These are phyloP conservation scores for Oryza glaberrima DNA, from an alignment of 176 grass and related monocot species.

Conservation along the genomic window DNA sequence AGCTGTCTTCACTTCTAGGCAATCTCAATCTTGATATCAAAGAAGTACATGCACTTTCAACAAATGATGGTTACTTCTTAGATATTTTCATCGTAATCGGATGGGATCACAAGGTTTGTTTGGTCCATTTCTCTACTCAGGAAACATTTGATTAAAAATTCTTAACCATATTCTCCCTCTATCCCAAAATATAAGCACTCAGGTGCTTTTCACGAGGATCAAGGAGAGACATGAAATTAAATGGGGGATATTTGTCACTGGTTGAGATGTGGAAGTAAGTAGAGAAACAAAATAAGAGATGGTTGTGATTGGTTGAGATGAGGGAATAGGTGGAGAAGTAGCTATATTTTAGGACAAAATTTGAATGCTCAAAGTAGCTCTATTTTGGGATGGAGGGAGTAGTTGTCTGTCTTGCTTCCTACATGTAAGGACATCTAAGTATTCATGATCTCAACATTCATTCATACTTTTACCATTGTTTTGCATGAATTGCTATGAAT, in stretches of 20 bases:
- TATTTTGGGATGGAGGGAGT: too few relatives aligned
- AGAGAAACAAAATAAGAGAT: too few relatives aligned
- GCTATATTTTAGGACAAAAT: too few relatives aligned
- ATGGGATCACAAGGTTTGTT: constrained; percentile 27
- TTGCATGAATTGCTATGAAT: too few relatives aligned
- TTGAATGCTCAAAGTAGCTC: too few relatives aligned
- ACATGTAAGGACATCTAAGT: neutral
- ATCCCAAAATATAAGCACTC: too few relatives aligned
- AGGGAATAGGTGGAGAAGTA: too few relatives aligned
- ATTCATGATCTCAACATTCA: neutral
- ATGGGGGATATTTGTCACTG: too few relatives aligned
- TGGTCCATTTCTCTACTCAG: neutral
- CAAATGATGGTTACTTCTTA: constrained; percentile 39
- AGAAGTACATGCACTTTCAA: constrained; percentile 37
- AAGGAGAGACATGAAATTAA: too few relatives aligned
- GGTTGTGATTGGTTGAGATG: too few relatives aligned
- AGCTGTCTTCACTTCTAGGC: constrained; percentile 36
- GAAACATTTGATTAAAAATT: neutral
- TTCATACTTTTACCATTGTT: neutral
- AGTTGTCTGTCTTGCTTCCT: neutral
- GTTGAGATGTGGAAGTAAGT: too few relatives aligned
- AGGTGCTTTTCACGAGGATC: too few relatives aligned
- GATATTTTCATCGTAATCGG: constrained; percentile 36
- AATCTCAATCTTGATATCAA: constrained; percentile 41
- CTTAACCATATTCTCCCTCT: neutral